Percentiles rank a stretch among this genome's conserved stretches.
phyloP scores from a whole-genome alignment of 192 early-diverging fungal species.

The Glomus cerebriforme region DNA sequence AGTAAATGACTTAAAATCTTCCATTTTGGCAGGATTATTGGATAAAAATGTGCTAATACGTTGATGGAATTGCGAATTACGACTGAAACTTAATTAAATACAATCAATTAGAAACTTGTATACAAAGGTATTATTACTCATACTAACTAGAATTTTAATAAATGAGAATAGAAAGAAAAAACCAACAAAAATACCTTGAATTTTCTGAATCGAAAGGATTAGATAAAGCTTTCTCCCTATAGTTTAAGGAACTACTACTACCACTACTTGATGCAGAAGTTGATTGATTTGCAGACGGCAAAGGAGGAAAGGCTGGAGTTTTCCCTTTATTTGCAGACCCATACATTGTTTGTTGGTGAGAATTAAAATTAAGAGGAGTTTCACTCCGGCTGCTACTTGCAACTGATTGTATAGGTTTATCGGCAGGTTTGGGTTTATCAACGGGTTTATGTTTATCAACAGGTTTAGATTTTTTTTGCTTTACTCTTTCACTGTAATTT shows the following conservation, averaged over 20 bases:
- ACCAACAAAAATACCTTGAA: not conserved
- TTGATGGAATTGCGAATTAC: slow-evolving; percentile 46
- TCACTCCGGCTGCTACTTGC: not conserved
- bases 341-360: not conserved
- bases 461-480: not conserved
- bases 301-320: not conserved
- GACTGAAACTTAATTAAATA: slow-evolving; percentile 6
- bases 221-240: too few relatives aligned
- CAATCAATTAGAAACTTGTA: not conserved
- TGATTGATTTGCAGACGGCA: not conserved
- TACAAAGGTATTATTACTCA: too few relatives aligned
- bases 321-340: not conserved
- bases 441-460: not conserved
- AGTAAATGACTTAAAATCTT: slow-evolving; percentile 53
- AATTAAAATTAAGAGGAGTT: not conserved
- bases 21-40: slow-evolving; percentile 39
- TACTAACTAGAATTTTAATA: too few relatives aligned
- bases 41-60: slow-evolving; percentile 41
- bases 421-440: not conserved
- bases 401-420: not conserved
- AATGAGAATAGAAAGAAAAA: too few relatives aligned
- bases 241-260: not conserved
- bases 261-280: not conserved
- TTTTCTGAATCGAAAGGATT: not conserved
- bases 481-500: slow-evolving; percentile 6